Conservation (phyloP, 257 asterid species). For the Marsdenia floribunda region DNA sequence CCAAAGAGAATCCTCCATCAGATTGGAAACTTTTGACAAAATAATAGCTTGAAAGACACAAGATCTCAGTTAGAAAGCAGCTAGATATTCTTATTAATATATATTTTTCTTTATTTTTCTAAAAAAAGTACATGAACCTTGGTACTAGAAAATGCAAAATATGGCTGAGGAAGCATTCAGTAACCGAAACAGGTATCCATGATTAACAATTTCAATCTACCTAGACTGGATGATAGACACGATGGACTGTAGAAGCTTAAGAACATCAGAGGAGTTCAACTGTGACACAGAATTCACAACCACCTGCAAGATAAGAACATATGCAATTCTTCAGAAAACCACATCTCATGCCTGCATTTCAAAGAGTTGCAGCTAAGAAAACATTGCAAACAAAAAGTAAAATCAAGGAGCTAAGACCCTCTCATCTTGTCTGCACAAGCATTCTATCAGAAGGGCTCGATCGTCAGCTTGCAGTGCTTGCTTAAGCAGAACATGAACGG, state of each 20-base stretch:
- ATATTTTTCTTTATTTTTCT: too few relatives aligned
- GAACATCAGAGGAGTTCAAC: constrained; percentile 81
- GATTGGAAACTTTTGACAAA: background rate
- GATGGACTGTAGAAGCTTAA: constrained; percentile 69
- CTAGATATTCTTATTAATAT: background rate
- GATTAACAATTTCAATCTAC: constrained; percentile 26
- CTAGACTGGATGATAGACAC: constrained; percentile 61
- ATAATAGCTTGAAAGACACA: background rate
- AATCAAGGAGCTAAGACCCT: constrained; percentile 42
- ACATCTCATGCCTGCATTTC: background rate
- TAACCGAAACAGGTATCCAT: background rate
- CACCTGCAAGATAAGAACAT: constrained; percentile 44
- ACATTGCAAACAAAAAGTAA: background rate
- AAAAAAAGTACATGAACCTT: too few relatives aligned
- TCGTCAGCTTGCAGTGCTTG: constrained; percentile 89
- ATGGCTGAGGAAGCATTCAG: background rate
- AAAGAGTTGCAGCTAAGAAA: background rate
- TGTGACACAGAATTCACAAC: constrained; percentile 60
- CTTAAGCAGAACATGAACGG: constrained; percentile 75
- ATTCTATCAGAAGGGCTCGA: constrained; percentile 69
- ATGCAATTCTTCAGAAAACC: constrained; percentile 11
- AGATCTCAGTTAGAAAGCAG: background rate
- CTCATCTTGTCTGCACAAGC: constrained; percentile 77
- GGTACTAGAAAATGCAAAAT: background rate
- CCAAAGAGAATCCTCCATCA: background rate